These are phyloP conservation scores for Cladosporium sp. DNA, from an alignment of 2,329 filamentous ascomycete genomes.

Conservation along the genomic window DNA sequence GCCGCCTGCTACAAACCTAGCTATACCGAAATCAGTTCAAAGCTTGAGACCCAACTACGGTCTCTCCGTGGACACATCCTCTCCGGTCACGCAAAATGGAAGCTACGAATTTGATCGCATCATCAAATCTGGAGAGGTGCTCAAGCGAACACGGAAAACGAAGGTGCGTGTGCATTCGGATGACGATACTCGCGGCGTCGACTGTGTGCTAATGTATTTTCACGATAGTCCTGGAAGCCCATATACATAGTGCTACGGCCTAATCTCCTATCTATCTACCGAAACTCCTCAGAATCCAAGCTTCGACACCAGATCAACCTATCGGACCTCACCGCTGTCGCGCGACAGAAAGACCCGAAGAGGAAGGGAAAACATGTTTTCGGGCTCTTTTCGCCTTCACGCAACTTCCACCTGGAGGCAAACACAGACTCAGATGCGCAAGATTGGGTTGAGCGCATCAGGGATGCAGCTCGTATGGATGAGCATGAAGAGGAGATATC, in stretches of 20 bases:
- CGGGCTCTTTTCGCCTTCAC: conserved; percentile 82
- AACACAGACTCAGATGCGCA: conserved; percentile 65
- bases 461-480: conserved; percentile 73
- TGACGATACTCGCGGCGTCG: conserved; percentile 14
- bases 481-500: conserved; percentile 83
- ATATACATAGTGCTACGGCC: conserved; percentile 85
- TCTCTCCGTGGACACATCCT: conserved; percentile 59
- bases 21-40: conserved; percentile 15
- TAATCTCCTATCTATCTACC: conserved; percentile 87
- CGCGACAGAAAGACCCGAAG: conserved; percentile 81
- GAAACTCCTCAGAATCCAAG: conserved; percentile 81
- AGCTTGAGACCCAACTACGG: conserved; percentile 8
- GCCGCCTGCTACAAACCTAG: conserved; percentile 4
- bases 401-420: conserved; percentile 87
- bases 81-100: conserved; percentile 87
- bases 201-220: conserved; percentile 19
- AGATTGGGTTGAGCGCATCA: conserved; percentile 79
- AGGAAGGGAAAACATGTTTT: conserved; percentile 83
- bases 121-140: conserved; percentile 78
- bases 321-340: conserved; percentile 84
- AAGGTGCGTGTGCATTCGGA: conserved; percentile 52
- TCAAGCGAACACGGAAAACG: conserved; percentile 87
- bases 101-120: conserved; percentile 95
- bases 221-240: conserved; percentile 73
- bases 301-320: conserved; percentile 82